Evolutionary conservation across 1,284 basidiomycete genomes (phyloP).

Genomic region (Erythrobasidium hasegawianum): DNA sequence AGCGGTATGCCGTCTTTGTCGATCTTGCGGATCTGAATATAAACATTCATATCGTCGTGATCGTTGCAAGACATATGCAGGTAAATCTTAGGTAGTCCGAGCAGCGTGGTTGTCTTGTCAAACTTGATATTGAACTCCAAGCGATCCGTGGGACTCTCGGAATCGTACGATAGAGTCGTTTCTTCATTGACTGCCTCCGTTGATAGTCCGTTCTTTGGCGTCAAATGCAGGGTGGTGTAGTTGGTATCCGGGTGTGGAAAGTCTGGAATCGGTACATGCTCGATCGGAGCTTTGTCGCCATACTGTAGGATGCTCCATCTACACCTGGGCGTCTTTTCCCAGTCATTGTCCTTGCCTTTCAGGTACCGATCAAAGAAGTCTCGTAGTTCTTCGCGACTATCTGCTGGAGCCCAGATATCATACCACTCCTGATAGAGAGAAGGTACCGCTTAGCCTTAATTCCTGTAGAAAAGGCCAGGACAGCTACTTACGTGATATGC

Average conservation of each 20-base stretch:
- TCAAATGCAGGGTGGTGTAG: constrained; percentile 3
- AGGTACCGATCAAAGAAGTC: constrained; percentile 43
- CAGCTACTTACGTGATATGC: no score
- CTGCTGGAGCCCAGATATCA: constrained; percentile 31
- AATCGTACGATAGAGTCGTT: constrained; percentile 10
- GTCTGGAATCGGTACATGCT: constrained; percentile 8
- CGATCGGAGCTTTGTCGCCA: constrained; percentile 19
- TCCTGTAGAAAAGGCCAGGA: no score
- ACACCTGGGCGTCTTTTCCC: constrained; percentile 40
- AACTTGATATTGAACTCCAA: constrained; percentile 38
- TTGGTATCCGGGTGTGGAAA: constrained; percentile 5
- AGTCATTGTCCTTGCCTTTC: constrained; percentile 42
- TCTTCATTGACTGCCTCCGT: no score
- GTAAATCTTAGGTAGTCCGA: constrained; percentile 39
- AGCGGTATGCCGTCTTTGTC: constrained; percentile 37
- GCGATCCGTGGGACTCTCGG: not conserved
- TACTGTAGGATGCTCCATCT: constrained; percentile 31
- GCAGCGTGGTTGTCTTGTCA: constrained; percentile 36
- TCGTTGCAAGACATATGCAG: constrained; percentile 41
- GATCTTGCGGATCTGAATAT: constrained; percentile 42
- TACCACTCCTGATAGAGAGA: constrained; percentile 23
- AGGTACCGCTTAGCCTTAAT: no score
- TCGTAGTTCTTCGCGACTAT: constrained; percentile 38
- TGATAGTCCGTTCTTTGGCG: not conserved
- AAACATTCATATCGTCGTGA: constrained; percentile 43